Evolutionary conservation across 2,329 filamentous ascomycete species (phyloP).

Genomic region (Setomelanomma holmii): DNA sequence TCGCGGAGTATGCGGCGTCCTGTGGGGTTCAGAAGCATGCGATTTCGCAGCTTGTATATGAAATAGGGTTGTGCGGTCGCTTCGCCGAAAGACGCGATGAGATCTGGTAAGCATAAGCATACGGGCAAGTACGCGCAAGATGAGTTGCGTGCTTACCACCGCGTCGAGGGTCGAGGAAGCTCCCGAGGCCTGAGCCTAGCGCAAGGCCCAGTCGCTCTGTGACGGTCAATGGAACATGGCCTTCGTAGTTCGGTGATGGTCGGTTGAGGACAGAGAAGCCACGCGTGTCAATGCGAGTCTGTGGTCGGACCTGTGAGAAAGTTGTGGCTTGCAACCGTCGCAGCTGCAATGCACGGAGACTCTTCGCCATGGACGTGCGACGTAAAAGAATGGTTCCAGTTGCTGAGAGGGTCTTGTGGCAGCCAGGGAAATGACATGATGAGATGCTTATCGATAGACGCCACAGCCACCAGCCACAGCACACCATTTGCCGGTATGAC

Average conservation of each 20-base stretch:
- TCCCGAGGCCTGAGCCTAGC: constrained; percentile 65
- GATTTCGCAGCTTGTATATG: constrained; percentile 86
- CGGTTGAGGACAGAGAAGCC: constrained; percentile 84
- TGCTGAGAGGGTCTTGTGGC: background rate
- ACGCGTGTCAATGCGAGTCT: constrained; percentile 33
- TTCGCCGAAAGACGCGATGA: constrained; percentile 94
- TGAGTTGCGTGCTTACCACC: constrained; percentile 62
- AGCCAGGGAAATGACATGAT: constrained; percentile 12
- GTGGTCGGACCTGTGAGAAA: background rate
- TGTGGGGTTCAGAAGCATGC: constrained; percentile 84
- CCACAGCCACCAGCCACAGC: constrained; percentile 24
- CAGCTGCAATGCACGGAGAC: constrained; percentile 14
- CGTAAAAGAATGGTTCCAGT: background rate
- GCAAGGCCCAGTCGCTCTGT: constrained; percentile 78
- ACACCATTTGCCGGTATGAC: constrained; percentile 10
- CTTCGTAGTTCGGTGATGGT: constrained; percentile 84
- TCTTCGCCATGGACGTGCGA: constrained; percentile 24
- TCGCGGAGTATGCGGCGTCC: constrained; percentile 91
- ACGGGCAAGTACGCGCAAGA: background rate
- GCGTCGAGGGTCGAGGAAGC: constrained; percentile 76
- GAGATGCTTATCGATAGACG: constrained; percentile 27
- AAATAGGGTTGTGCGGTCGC: constrained; percentile 95
- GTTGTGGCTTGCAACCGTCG: constrained; percentile 5
- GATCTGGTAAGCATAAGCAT: constrained; percentile 62
- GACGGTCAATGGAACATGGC: constrained; percentile 86